Evolutionary conservation across 306 rosid genomes (phyloP).

Genomic region (Delonix regia): DNA sequence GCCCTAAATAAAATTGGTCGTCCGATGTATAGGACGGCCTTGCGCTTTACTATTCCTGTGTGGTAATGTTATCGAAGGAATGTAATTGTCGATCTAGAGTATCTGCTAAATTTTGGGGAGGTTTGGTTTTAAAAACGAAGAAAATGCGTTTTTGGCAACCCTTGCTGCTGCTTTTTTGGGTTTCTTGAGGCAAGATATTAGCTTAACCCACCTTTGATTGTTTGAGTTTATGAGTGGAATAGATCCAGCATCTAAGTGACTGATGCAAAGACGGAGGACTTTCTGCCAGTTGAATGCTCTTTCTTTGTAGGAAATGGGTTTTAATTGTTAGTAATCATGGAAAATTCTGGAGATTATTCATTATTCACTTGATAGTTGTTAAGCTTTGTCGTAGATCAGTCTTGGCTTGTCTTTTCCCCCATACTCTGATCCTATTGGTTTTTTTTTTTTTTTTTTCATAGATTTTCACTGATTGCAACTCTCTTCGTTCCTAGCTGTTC

Average conservation of each 20-base stretch:
- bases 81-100: constrained; percentile 42
- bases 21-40: neutral
- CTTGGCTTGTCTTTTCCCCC: neutral
- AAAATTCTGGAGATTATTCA: constrained; percentile 9
- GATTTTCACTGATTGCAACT: neutral
- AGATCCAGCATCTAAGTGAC: neutral
- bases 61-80: neutral
- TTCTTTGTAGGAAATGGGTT: neutral
- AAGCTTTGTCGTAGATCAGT: neutral
- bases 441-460: neutral
- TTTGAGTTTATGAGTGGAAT: constrained; percentile 18
- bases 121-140: neutral
- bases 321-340: constrained; percentile 21
- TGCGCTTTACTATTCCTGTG: neutral
- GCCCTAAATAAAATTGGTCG: constrained; percentile 26
- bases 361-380: constrained; percentile 20
- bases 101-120: neutral
- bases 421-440: neutral
- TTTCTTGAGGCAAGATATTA: constrained; percentile 7
- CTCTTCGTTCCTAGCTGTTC: neutral
- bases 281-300: neutral
- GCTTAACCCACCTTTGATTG: neutral
- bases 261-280: constrained; percentile 21
- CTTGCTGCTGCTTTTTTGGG: constrained; percentile 5
- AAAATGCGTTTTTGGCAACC: constrained; percentile 19